Evolutionary conservation across 176 grass and related monocot species (phyloP).

Genomic region (Saccharum officinarum): DNA sequence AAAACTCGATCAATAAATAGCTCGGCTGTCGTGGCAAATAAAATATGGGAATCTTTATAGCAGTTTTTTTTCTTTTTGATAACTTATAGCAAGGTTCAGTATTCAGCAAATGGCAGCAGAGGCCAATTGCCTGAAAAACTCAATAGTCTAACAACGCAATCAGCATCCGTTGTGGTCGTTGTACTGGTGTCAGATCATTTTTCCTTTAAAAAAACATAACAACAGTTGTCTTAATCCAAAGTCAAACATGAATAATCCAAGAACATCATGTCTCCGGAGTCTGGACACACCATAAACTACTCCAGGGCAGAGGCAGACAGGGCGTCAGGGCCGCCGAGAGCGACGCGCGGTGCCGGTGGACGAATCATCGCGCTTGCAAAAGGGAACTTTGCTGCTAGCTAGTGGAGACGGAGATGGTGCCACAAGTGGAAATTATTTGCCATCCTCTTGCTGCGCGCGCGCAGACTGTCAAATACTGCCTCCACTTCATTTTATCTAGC

Average conservation of each 20-base stretch:
- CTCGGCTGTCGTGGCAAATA: neutral
- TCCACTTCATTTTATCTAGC: too few species aligned
- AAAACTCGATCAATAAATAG: too few species aligned
- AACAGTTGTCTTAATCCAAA: neutral
- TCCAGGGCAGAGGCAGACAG: neutral
- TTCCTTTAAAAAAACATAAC: too few species aligned
- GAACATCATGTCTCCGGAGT: neutral
- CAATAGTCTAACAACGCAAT: neutral
- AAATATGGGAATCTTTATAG: too few species aligned
- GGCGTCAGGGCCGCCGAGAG: neutral
- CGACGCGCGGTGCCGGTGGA: neutral
- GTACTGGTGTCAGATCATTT: neutral
- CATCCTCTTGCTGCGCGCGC: neutral
- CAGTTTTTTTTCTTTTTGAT: too few species aligned
- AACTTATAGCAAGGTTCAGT: too few species aligned
- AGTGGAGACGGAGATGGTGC: neutral
- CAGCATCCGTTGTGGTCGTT: neutral
- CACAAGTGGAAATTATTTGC: neutral
- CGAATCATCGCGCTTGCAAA: constrained; percentile 30
- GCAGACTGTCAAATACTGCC: neutral
- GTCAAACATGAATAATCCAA: constrained; percentile 27
- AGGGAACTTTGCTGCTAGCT: constrained; percentile 25
- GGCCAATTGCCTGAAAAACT: neutral
- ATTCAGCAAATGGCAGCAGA: neutral
- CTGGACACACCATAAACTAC: constrained; percentile 1